Percentiles rank a stretch among this genome's conserved stretches.
Evolutionary conservation across 2,329 filamentous ascomycete species (phyloP).

Genomic region (Helicocarpus griseus): DNA sequence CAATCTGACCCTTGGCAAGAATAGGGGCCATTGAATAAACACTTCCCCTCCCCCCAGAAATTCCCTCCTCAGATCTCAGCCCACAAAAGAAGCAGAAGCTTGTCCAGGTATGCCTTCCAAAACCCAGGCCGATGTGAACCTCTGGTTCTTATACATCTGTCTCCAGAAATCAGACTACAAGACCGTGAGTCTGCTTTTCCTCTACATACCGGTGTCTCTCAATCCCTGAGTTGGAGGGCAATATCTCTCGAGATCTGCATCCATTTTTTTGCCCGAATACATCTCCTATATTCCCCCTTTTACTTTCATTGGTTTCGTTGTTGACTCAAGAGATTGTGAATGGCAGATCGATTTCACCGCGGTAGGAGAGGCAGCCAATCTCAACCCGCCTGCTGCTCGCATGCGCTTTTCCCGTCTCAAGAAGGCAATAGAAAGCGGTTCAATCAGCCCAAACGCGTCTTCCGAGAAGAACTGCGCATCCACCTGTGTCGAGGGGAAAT

Average conservation of each 20-base stretch:
- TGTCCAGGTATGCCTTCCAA: slow-evolving; percentile 28
- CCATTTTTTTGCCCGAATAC: background rate
- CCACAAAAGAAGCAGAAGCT: background rate
- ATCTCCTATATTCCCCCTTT: background rate
- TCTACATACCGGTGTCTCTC: background rate
- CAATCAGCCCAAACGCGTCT: background rate
- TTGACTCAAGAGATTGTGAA: background rate
- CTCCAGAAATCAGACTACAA: slow-evolving; percentile 30
- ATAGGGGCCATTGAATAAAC: background rate
- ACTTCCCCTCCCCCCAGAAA: background rate
- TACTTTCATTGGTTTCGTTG: background rate
- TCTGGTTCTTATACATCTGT: slow-evolving; percentile 36
- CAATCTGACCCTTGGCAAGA: background rate
- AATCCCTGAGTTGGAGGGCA: background rate
- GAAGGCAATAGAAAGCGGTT: slow-evolving; percentile 16
- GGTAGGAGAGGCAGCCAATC: slow-evolving; percentile 23
- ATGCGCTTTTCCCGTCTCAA: slow-evolving; percentile 31
- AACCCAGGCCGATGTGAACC: slow-evolving; percentile 29
- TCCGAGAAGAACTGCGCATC: background rate
- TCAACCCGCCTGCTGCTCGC: slow-evolving; percentile 29
- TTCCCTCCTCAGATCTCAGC: background rate
- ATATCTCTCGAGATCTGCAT: too few relatives aligned
- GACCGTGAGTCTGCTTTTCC: slow-evolving; percentile 21
- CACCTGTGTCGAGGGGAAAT: background rate
- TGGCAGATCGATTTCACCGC: slow-evolving; percentile 31